These are phyloP conservation scores for Theobroma cacao DNA, from an alignment of 345 rosid species.

Conservation along the genomic window DNA sequence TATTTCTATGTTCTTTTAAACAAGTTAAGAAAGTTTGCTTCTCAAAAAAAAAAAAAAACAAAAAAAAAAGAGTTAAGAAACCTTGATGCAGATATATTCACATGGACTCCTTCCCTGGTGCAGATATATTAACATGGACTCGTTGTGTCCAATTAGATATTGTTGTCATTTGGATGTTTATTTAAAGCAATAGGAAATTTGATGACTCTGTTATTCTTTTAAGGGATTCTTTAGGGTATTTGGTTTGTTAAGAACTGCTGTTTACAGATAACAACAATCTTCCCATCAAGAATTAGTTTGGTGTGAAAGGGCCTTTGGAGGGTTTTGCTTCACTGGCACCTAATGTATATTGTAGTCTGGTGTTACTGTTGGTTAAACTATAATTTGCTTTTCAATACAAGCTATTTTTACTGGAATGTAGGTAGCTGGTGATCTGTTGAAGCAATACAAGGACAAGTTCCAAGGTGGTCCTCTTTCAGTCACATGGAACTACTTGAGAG, in stretches of 20 bases:
- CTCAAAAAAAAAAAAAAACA: too few species aligned
- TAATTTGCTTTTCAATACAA: background rate
- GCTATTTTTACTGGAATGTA: conserved; percentile 28
- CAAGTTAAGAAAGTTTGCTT: too few species aligned
- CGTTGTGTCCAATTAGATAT: background rate
- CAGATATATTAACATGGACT: background rate
- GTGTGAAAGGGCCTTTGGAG: background rate
- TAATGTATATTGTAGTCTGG: background rate
- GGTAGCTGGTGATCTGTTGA: conserved; percentile 93
- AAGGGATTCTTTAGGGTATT: background rate
- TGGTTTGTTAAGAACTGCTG: background rate
- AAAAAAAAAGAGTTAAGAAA: too few species aligned
- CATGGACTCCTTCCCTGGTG: too few species aligned
- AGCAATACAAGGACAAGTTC: conserved; percentile 87
- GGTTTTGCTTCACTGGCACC: background rate
- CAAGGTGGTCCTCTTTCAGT: conserved; percentile 89
- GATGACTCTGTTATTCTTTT: background rate
- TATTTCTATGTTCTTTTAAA: background rate
- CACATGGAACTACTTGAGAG: conserved; percentile 94
- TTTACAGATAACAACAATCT: background rate
- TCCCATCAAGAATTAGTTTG: background rate
- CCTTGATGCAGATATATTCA: too few species aligned
- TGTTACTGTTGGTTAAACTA: background rate
- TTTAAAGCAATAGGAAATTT: background rate
- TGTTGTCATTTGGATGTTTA: background rate